Evolutionary conservation across 2,329 filamentous ascomycete species (phyloP).

Genomic region (Trichoderma asperellum): DNA sequence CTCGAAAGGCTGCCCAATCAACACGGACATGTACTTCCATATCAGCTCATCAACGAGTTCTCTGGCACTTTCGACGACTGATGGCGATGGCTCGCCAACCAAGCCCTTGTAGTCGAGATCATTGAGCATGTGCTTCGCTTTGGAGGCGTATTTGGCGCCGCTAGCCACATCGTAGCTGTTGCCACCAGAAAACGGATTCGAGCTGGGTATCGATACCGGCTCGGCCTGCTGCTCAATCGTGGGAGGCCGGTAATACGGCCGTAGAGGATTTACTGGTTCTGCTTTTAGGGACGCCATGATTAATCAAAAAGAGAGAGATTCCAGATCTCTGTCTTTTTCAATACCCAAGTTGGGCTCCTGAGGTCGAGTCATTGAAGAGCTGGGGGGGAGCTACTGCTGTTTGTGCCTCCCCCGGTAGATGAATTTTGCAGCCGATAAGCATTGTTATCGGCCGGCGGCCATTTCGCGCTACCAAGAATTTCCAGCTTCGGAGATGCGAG

Average conservation of each 20-base stretch:
- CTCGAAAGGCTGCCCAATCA: conserved; percentile 95
- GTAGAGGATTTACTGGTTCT: conserved; percentile 63
- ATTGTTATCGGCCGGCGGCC: conserved; percentile 34
- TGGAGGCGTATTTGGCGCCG: conserved; percentile 45
- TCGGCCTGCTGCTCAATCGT: conserved; percentile 55
- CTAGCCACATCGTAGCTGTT: conserved; percentile 47
- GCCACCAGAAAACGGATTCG: conserved; percentile 52
- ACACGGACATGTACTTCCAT: conserved; percentile 88
- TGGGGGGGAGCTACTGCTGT: conserved; percentile 32
- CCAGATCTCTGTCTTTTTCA: conserved; percentile 35
- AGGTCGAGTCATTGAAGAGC: conserved; percentile 29
- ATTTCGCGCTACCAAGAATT: conserved; percentile 34
- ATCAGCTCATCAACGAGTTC: conserved; percentile 81
- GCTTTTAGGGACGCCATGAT: conserved; percentile 51
- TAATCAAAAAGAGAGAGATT: conserved; percentile 38
- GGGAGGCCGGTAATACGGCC: conserved; percentile 70
- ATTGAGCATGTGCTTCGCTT: conserved; percentile 82
- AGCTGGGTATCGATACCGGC: conserved; percentile 44
- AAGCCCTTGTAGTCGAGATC: conserved; percentile 94
- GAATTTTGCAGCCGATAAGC: conserved; percentile 43
- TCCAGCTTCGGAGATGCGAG: conserved; percentile 38
- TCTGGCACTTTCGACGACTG: conserved; percentile 73
- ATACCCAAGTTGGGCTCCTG: conserved; percentile 25
- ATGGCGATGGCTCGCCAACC: conserved; percentile 74
- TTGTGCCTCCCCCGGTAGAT: conserved; percentile 38